Conservation (phyloP, 257 asterid species). For the Lavandula angustifolia region DNA sequence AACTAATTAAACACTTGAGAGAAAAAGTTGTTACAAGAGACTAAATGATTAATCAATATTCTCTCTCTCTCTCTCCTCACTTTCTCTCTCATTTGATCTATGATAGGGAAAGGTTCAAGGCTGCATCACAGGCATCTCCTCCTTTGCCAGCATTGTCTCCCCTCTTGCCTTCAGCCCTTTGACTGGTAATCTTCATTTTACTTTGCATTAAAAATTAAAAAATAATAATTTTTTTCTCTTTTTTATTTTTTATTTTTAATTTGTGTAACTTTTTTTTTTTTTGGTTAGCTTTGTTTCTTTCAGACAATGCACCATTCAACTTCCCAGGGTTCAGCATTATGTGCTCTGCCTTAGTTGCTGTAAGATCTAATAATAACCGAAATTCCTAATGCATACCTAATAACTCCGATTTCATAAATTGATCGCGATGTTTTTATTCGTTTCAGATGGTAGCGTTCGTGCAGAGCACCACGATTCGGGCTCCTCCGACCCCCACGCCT, state of each 20-base stretch:
- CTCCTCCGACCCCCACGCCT: not conserved
- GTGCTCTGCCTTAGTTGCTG: constrained; percentile 66
- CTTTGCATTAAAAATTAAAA: not conserved
- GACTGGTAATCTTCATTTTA: constrained; percentile 46
- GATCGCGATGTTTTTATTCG: not conserved
- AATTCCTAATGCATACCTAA: not conserved
- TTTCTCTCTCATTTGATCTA: not conserved
- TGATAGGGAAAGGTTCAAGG: constrained; percentile 83
- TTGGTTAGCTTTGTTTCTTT: constrained; percentile 63
- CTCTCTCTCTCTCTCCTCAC: too few species aligned
- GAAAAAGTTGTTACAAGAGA: not conserved
- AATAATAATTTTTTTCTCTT: too few species aligned
- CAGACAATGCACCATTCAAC: constrained; percentile 75
- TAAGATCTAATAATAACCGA: constrained; percentile 37
- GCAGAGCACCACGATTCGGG: constrained; percentile 47
- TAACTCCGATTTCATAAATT: not conserved
- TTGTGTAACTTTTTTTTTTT: not conserved
- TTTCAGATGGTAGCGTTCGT: constrained; percentile 62
- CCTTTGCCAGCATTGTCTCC: constrained; percentile 67
- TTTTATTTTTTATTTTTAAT: too few species aligned
- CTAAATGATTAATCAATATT: too few species aligned
- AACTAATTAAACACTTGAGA: not conserved
- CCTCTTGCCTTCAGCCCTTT: constrained; percentile 81
- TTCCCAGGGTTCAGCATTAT: constrained; percentile 88
- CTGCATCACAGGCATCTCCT: constrained; percentile 72